These are phyloP conservation scores for Polychaeton citri DNA, from an alignment of 2,329 filamentous ascomycete genomes.

Conservation along the genomic window DNA sequence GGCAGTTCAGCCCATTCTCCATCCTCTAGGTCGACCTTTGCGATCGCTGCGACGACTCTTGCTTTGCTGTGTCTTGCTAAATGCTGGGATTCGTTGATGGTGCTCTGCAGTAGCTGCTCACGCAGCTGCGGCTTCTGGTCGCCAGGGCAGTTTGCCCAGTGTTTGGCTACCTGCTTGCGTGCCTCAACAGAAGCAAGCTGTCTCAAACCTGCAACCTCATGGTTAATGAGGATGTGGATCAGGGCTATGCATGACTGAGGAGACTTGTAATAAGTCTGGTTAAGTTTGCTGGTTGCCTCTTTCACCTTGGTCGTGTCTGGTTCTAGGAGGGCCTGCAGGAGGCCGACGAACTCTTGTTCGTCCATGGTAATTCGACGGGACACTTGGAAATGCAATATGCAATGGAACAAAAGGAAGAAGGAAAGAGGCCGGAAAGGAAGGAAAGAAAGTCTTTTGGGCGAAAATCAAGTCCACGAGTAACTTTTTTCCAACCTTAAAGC, in stretches of 20 bases:
- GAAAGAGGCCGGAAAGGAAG: not conserved
- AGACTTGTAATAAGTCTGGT: slow-evolving; percentile 84
- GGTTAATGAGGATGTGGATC: slow-evolving; percentile 74
- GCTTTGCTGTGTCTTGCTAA: slow-evolving; percentile 76
- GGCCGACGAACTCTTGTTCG: slow-evolving; percentile 68
- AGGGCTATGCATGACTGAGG: slow-evolving; percentile 74
- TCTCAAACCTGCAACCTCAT: slow-evolving; percentile 57
- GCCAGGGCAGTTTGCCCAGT: slow-evolving; percentile 63
- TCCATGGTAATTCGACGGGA: slow-evolving; percentile 43
- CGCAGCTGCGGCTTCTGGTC: slow-evolving; percentile 71
- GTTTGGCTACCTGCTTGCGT: slow-evolving; percentile 66
- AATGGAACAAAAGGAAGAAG: not conserved
- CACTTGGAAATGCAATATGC: not conserved
- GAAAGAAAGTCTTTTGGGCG: not conserved
- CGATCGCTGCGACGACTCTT: slow-evolving; percentile 76
- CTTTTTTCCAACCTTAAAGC: not conserved
- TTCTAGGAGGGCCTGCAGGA: slow-evolving; percentile 77
- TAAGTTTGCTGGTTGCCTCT: slow-evolving; percentile 75
- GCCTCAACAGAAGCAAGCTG: slow-evolving; percentile 89
- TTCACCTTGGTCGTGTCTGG: slow-evolving; percentile 69
- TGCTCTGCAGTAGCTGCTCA: slow-evolving; percentile 69
- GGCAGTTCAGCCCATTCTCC: slow-evolving; percentile 77
- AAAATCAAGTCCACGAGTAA: not conserved
- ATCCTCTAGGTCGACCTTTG: slow-evolving; percentile 73
- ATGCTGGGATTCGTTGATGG: slow-evolving; percentile 63